Base-by-base conservation (phyloP, 2,329 filamentous ascomycete species). In the Pseudocercospora crystallina region DNA sequence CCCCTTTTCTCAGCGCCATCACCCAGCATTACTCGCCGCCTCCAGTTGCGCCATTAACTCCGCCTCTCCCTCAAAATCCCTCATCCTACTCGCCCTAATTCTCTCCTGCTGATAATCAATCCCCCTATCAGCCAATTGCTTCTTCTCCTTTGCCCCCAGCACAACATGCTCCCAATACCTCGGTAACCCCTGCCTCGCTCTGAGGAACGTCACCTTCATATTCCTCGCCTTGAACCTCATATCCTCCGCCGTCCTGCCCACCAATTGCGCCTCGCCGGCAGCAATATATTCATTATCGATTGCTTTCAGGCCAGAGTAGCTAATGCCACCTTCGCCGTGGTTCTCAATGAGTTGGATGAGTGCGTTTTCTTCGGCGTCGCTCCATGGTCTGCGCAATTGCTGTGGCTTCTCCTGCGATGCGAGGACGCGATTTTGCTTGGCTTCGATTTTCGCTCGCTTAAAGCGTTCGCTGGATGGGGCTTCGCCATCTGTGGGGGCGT, bases 271-370 rank as follows among this genome's bases (percentile, higher is more conserved):
- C 4, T 47, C 59, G 10, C 65, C 61, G 15, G 66, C 38, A 12
- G 14, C 34, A 14, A 36, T 35, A 12, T 32, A 17, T 8, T 33
- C 60, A 3, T 64, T 57, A 9, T 68, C 60, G 14, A 70, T 47
- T 8, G 64, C 38, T 36, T 67, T 64, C 39, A 86, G 80, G 0
- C 45, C 20, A 2, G 77, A 56, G 71, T 79, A 86, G 8, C 63
- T 64, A 45, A 68, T 57, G 20, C 57, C 59, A 11, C 62, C 58
- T 5, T 66, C 68, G 1, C 78, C 77, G 39, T 71, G 63, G 8
- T 70, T 56, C 1, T 58, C 71, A 53, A 86, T 78, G 20, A 79
- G 69, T 0, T 74, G 58, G 3, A 80, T 67, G 1, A 87, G 67
- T 0, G 67, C 68, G 2, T 66, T 51, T 38, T 72, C 71, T 37